Evolutionary conservation across 2,329 filamentous ascomycete genomes (phyloP), one percentile per base, ranked within the genome.

Genomic region (Bipolaris victoriae): DNA sequence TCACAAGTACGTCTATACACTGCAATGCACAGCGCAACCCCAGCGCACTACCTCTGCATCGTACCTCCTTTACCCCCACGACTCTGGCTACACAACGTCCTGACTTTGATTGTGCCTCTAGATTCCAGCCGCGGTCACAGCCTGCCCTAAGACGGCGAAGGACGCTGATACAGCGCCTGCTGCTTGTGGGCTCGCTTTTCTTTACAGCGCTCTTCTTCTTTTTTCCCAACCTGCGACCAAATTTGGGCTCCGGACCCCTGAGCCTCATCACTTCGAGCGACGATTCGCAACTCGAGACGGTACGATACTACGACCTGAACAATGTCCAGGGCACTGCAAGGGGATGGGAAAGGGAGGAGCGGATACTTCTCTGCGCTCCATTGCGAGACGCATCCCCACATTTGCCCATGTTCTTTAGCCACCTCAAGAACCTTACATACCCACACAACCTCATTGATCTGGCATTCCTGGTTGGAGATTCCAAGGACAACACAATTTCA

Each of bases 381-480:
- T 85, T 99, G 53, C 87, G 95, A 77, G 96, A 99, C 77, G 95
- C 95, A 44, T 88, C 96, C 71, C 84, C 91, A 24, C 95, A 99
- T 82, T 80, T 99, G 47, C 86, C 89, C 60, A 98, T 99, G 94
- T 98, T 99, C 84, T 99, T 99, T 80, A 90, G 90, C n/a, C 96
- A 99, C 75, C 83, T 99, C 57, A 88, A 88, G 66, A 99, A 99
- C 79, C 89, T 99, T 65, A 99, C 95, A 16, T 99, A 99, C 73
- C 95, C 95, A 0, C 95, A 99, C 76, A 90, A 96, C 74, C 84
- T 99, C 49, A 96, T 99, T 73, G 95, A 99, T 75, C 84, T 99
- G 45, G 95, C 95, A 5, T 99, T 99, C 73, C 83, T 99, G 31
- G 95, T 99, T 22, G 97, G 95, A 58, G 95, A 99, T 75, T 98